These are phyloP conservation scores for Colletotrichum cordylinicola DNA, from an alignment of 2,329 filamentous ascomycete species.

Conservation along the genomic window DNA sequence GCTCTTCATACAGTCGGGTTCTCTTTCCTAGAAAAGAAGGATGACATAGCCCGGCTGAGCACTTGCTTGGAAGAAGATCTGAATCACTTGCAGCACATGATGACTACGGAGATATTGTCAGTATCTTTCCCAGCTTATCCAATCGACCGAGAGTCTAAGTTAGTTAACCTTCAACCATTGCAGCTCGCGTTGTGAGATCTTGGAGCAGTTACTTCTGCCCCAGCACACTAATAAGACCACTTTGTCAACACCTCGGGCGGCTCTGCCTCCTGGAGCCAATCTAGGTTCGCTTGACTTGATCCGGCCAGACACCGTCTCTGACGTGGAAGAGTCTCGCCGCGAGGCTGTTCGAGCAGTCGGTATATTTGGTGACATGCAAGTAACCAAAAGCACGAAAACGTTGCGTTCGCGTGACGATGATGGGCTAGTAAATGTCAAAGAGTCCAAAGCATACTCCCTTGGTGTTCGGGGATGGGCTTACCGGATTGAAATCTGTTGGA, in stretches of 20 bases:
- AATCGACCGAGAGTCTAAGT: too few relatives aligned
- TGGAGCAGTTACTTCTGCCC: neutral
- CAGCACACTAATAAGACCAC: neutral
- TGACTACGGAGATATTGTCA: neutral
- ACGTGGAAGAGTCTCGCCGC: too few relatives aligned
- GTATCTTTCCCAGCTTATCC: neutral
- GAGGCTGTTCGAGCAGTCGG: neutral
- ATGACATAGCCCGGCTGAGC: neutral
- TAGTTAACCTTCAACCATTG: neutral
- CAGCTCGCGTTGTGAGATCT: neutral
- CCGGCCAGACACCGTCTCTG: too few relatives aligned
- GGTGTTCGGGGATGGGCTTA: neutral
- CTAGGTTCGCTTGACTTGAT: neutral
- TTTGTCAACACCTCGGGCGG: neutral
- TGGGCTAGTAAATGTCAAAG: neutral
- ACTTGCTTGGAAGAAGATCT: neutral
- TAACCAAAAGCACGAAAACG: neutral
- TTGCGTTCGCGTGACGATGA: neutral
- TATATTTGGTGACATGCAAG: neutral
- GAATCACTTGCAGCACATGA: neutral
- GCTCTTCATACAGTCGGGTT: neutral
- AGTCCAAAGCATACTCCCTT: neutral
- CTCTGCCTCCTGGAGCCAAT: neutral
- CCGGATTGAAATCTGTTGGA: neutral
- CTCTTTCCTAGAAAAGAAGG: neutral